These are phyloP conservation scores for Phytophthora meadii DNA, from an alignment of 352 stramenopile species.

Conservation along the genomic window DNA sequence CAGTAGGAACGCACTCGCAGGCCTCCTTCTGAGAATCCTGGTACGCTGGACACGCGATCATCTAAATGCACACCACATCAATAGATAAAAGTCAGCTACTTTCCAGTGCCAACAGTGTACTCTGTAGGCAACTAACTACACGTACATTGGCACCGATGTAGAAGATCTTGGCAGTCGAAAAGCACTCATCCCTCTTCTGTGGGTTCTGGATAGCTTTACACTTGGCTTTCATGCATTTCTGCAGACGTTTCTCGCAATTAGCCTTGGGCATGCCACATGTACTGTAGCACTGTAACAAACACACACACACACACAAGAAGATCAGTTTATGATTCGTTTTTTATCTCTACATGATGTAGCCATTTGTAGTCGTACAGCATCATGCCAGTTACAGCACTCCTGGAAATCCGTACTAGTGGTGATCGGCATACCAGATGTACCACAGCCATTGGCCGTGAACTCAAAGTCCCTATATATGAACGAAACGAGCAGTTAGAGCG, in stretches of 20 bases:
- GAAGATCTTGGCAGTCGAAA: conserved; percentile 72
- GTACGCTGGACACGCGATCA: conserved; percentile 74
- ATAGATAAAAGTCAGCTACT: too few relatives aligned
- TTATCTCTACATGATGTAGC: not conserved
- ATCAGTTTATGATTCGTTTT: not conserved
- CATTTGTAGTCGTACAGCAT: conserved; percentile 53
- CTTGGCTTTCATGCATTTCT: conserved; percentile 76
- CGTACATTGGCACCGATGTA: conserved; percentile 61
- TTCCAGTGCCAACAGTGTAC: too few relatives aligned
- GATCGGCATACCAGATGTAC: conserved; percentile 67
- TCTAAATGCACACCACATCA: conserved; percentile 30
- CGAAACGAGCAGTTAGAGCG: not conserved
- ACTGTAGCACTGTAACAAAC: conserved; percentile 70
- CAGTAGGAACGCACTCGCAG: conserved; percentile 60
- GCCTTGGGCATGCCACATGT: conserved; percentile 79
- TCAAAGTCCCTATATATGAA: conserved; percentile 57
- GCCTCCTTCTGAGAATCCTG: conserved; percentile 73
- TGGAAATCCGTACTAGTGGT: conserved; percentile 52
- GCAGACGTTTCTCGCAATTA: conserved; percentile 70
- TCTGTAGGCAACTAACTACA: too few relatives aligned
- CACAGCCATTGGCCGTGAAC: conserved; percentile 81
- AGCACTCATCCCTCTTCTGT: conserved; percentile 51
- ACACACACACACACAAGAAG: not conserved
- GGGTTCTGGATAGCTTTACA: conserved; percentile 41
- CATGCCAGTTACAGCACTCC: conserved; percentile 85